These are phyloP conservation scores for Talaromyces sp. DNA, from an alignment of 2,329 filamentous ascomycete species.

Conservation along the genomic window DNA sequence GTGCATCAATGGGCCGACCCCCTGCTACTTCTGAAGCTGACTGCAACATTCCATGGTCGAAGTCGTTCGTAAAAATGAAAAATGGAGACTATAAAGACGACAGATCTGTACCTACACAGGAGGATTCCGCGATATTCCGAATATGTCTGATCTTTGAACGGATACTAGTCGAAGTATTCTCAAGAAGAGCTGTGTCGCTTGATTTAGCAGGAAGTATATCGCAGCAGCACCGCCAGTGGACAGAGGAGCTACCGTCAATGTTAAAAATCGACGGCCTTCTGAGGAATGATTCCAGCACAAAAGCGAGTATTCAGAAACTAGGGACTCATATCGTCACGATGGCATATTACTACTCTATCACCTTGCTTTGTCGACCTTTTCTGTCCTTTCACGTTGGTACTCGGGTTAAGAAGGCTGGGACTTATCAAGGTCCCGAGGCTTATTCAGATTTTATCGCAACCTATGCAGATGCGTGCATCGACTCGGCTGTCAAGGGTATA, in stretches of 20 bases:
- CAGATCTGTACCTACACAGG: slow-evolving; percentile 35
- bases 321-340: slow-evolving; percentile 45
- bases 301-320: slow-evolving; percentile 31
- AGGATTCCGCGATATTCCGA: slow-evolving; percentile 49
- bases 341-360: slow-evolving; percentile 55
- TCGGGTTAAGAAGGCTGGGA: background rate
- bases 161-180: slow-evolving; percentile 44
- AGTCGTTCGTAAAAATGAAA: slow-evolving; percentile 34
- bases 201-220: slow-evolving; percentile 43
- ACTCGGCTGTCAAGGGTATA: slow-evolving; percentile 41
- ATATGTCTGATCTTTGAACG: slow-evolving; percentile 43
- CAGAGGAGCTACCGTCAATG: slow-evolving; percentile 41
- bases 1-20: slow-evolving; percentile 51
- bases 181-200: slow-evolving; percentile 43
- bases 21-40: slow-evolving; percentile 50
- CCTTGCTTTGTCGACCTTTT: slow-evolving; percentile 53
- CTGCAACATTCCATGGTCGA: slow-evolving; percentile 40
- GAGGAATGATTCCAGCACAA: slow-evolving; percentile 31
- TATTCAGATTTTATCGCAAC: background rate
- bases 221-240: slow-evolving; percentile 43
- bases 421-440: background rate
- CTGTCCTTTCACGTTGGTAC: slow-evolving; percentile 50
- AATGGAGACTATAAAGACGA: slow-evolving; percentile 22
- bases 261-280: slow-evolving; percentile 36
- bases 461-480: slow-evolving; percentile 42